A percentile compares a stretch with the other conserved stretches of the same genome.
Evolutionary conservation across 371 early-diverging fungal species (phyloP).

Genomic region (Mucor ambiguus): DNA sequence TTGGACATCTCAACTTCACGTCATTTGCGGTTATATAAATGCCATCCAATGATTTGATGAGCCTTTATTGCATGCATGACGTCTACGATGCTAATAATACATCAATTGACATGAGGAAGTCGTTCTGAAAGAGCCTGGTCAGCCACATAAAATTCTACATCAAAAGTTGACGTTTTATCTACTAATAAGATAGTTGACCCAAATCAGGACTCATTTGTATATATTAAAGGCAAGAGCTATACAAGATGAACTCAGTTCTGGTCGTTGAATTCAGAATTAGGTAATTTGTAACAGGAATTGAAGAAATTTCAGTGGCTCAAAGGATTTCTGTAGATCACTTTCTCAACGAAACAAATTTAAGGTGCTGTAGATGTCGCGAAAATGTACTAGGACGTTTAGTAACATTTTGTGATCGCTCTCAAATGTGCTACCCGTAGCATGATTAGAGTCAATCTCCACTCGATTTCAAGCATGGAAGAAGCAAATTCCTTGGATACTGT

Average conservation of each 20-base stretch:
- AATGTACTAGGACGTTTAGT: too few relatives aligned
- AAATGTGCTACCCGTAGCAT: neutral
- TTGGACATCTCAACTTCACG: neutral
- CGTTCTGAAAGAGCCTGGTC: neutral
- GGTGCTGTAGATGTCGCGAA: too few relatives aligned
- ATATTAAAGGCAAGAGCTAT: neutral
- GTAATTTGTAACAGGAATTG: neutral
- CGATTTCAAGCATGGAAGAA: neutral
- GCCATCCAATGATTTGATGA: constrained; percentile 4
- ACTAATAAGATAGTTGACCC: neutral
- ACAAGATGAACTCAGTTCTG: neutral
- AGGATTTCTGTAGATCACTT: neutral
- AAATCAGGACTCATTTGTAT: neutral
- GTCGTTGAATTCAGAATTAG: neutral
- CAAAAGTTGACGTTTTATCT: neutral
- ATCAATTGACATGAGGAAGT: neutral
- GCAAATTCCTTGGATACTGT: neutral
- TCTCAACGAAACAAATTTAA: neutral
- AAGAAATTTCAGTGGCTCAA: neutral
- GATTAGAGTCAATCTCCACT: too few relatives aligned
- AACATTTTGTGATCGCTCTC: neutral
- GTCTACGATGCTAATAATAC: neutral
- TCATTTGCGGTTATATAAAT: neutral
- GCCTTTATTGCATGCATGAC: neutral
- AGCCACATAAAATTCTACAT: neutral